phyloP scores from a whole-genome alignment of 2,329 filamentous ascomycete genomes.

The Colletotrichum euphorbiae region DNA sequence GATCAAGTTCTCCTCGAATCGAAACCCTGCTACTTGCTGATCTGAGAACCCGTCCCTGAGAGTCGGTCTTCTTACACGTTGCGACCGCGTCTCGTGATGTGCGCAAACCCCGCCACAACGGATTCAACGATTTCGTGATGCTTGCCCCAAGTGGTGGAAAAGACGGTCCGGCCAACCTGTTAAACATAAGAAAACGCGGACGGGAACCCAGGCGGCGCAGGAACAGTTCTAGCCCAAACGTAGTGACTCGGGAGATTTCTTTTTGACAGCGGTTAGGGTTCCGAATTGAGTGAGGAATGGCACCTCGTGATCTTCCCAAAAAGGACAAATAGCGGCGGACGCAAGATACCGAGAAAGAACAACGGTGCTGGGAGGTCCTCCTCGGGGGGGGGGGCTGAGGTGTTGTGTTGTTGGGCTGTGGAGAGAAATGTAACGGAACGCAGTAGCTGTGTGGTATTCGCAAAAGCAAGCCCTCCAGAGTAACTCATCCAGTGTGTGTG shows the following conservation, averaged over 20 bases:
- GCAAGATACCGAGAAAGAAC: constrained; percentile 9
- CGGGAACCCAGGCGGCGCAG: constrained; percentile 9
- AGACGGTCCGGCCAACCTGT: constrained; percentile 9
- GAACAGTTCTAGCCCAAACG: constrained; percentile 15
- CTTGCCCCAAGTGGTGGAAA: constrained; percentile 18
- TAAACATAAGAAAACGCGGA: neutral
- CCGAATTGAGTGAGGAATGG: constrained; percentile 31
- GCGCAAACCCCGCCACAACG: constrained; percentile 7
- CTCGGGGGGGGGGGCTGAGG: neutral
- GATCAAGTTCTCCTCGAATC: constrained; percentile 18
- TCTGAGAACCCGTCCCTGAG: neutral
- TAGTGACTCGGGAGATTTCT: constrained; percentile 1
- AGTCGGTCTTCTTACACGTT: constrained; percentile 12
- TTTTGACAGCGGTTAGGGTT: constrained; percentile 4
- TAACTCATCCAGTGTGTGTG: neutral
- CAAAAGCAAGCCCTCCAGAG: neutral
- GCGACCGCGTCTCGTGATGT: constrained; percentile 20
- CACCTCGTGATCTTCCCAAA: constrained; percentile 37
- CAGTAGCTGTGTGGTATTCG: neutral
- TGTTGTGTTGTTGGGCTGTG: neutral
- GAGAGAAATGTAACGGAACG: neutral
- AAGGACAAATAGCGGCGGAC: constrained; percentile 16
- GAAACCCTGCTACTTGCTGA: neutral
- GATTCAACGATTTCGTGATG: neutral
- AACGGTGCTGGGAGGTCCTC: neutral